Evolutionary conservation across 495 filamentous ascomycete species (phyloP), one percentile per base, ranked within the genome.

Genomic region (Penicillium subrubescens): DNA sequence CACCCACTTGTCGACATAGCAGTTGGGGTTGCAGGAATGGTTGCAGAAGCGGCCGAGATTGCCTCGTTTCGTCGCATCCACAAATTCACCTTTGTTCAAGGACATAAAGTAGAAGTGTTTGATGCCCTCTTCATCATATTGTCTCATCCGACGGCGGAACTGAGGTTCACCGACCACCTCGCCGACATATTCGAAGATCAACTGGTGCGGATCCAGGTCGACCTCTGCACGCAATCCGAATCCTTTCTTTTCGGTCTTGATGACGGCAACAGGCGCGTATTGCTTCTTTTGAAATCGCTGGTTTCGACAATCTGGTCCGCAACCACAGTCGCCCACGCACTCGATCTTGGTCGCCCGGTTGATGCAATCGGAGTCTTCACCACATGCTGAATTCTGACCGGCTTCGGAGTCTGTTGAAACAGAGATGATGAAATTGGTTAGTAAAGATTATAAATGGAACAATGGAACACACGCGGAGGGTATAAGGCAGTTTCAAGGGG

Each of bases 91-190:
- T 77, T 96, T 96, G 73, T 87, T 94, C 60, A 99, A 88, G 41
- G 96, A 98, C 95, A 99, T 99, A 79, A 99, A 99, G 77, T 99
- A 99, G 74, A 99, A 99, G 77, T 99, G 95, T 73, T 93, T 95
- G 82, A 99, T 97, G 35, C 93, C 94, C 72, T 97, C 92, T 60
- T 93, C 87, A 70, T 95, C 92, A 74, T 99, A 99, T 64, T 94
- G 90, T 19, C 90, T 80, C 87, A 93, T 97, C 59, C 95, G 91
- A 62, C 86, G 86, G 55, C 92, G 90, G 71, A 98, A 99, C 43
- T 88, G 89, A 15, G 81, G 76, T 76, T 99, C 96, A 70, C 94
- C 92, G 77, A 99, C 97, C 61, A 99, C 95, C 78, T 99, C 95
- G 67, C 95, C 95, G 66, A 99, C 92, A 75, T 99, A 99, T 79